phyloP scores from a whole-genome alignment of 2,329 filamentous ascomycete species.

The Penicillium fuscoglaucum region DNA sequence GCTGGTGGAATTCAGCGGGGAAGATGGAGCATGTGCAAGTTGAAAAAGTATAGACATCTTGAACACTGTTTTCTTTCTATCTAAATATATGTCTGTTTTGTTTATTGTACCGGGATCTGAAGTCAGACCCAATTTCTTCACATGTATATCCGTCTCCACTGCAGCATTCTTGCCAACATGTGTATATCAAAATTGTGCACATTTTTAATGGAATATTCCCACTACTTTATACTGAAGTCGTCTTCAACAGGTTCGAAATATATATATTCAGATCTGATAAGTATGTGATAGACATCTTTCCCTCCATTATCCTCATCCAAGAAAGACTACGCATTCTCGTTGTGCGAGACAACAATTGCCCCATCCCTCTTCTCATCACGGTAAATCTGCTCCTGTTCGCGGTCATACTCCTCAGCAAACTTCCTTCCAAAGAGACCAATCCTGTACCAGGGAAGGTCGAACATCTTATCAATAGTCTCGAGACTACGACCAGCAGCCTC shows the following conservation, averaged over 20 bases:
- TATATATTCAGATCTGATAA: background rate
- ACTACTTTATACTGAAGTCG: background rate
- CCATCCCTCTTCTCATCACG: conserved; percentile 8
- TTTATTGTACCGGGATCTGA: background rate
- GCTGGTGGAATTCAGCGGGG: background rate
- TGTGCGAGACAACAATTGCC: conserved; percentile 1
- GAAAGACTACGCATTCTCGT: conserved; percentile 2
- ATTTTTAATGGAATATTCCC: background rate
- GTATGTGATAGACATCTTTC: background rate
- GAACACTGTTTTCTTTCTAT: background rate
- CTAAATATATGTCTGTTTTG: background rate
- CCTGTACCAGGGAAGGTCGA: conserved; percentile 68
- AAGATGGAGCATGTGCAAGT: background rate
- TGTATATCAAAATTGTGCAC: background rate
- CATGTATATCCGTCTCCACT: background rate
- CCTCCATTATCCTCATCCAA: too few relatives aligned
- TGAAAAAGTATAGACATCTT: background rate
- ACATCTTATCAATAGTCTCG: conserved; percentile 65
- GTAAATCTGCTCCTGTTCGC: conserved; percentile 10
- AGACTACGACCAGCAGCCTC: conserved; percentile 61
- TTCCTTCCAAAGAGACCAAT: conserved; percentile 53
- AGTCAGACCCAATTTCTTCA: background rate
- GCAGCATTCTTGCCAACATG: too few relatives aligned
- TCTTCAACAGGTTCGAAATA: background rate
- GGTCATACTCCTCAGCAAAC: conserved; percentile 15